phyloP scores from a whole-genome alignment of 495 filamentous ascomycete genomes.

The Penicillium antarcticum region DNA sequence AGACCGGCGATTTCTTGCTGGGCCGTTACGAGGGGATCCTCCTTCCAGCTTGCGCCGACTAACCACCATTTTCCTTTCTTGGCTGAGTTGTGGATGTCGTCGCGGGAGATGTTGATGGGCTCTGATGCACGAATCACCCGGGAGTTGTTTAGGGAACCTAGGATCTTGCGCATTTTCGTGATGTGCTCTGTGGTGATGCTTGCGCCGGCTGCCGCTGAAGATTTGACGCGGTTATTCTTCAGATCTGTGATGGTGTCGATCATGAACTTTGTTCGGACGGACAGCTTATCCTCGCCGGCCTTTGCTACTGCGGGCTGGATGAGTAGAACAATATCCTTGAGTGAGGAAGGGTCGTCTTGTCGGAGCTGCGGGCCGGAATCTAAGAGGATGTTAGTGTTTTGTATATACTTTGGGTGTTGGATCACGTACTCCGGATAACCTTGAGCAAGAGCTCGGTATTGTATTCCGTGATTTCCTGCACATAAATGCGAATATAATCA shows the following conservation, averaged over 20 bases:
- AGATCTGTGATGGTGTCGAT: constrained; percentile 92
- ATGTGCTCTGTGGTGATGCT: constrained; percentile 69
- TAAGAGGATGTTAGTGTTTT: constrained; percentile 15
- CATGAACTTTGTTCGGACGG: constrained; percentile 95
- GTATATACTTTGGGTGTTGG: not conserved
- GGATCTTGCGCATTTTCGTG: constrained; percentile 76
- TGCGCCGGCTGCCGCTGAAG: constrained; percentile 58
- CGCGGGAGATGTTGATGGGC: constrained; percentile 74
- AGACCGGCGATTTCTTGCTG: constrained; percentile 31
- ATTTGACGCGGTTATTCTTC: constrained; percentile 89
- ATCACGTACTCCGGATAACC: constrained; percentile 64
- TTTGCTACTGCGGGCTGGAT: constrained; percentile 69
- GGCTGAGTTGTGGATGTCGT: constrained; percentile 75
- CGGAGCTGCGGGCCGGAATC: constrained; percentile 76
- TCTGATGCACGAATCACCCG: constrained; percentile 69
- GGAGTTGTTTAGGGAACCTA: constrained; percentile 67
- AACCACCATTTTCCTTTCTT: constrained; percentile 98
- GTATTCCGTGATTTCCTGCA: constrained; percentile 73
- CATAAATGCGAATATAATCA: constrained; percentile 79
- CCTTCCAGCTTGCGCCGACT: constrained; percentile 84
- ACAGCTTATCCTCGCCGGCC: constrained; percentile 65
- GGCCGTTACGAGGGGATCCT: constrained; percentile 39
- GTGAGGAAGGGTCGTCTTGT: constrained; percentile 83
- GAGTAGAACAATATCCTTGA: constrained; percentile 84
- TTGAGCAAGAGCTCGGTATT: constrained; percentile 89